A percentile compares a stretch with the other conserved stretches of the same genome.
Evolutionary conservation across 352 stramenopile species (phyloP).

Genomic region (Globisporangium echinulatum): DNA sequence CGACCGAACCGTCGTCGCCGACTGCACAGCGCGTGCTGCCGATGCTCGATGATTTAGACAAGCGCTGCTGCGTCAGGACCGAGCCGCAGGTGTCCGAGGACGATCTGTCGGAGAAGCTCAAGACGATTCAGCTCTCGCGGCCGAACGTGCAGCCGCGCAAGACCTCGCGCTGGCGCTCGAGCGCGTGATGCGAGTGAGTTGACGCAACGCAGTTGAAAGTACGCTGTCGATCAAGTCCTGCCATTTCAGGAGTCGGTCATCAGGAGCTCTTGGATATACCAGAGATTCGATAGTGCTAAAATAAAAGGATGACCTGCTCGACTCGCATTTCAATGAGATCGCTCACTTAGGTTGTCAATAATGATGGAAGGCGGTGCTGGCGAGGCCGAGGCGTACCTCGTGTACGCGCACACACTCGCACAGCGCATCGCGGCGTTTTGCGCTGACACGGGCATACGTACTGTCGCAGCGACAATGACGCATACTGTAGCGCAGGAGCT

Average conservation of each 20-base stretch:
- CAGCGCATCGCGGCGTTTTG: constrained; percentile 26
- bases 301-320: neutral
- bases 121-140: constrained; percentile 56
- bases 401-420: constrained; percentile 21
- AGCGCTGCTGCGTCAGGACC: neutral
- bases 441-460: constrained; percentile 23
- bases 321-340: neutral
- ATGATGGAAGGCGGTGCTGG: neutral
- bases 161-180: constrained; percentile 24
- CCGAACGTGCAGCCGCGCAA: constrained; percentile 52
- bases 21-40: no score
- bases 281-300: neutral
- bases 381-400: constrained; percentile 10
- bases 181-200: constrained; percentile 1
- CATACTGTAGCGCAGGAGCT: constrained; percentile 14
- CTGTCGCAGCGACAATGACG: neutral
- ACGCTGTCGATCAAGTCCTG: neutral
- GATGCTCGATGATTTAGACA: no score
- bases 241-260: neutral
- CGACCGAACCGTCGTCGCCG: no score
- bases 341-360: neutral
- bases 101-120: constrained; percentile 55
- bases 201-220: neutral
- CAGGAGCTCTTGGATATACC: neutral
- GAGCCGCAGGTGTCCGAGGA: constrained; percentile 38